These are phyloP conservation scores for Fusarium nanum DNA, from an alignment of 2,329 filamentous ascomycete genomes.

Conservation along the genomic window DNA sequence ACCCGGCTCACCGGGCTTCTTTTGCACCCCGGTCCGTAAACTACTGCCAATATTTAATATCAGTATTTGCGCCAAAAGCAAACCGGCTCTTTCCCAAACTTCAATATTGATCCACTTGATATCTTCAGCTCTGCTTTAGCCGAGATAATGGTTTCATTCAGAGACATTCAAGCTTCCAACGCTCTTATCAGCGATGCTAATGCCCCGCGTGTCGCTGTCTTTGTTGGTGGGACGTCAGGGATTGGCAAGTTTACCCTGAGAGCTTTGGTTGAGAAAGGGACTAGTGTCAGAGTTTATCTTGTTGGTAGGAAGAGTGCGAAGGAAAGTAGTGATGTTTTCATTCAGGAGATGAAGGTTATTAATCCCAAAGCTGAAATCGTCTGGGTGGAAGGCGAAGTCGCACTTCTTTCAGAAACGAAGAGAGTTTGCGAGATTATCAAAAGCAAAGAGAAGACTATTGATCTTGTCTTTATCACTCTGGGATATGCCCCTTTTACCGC, in stretches of 20 bases:
- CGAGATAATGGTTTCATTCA: slow-evolving; percentile 49
- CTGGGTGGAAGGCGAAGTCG: slow-evolving; percentile 57
- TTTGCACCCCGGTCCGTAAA: not conserved
- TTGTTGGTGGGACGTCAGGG: slow-evolving; percentile 60
- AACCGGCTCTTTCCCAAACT: not conserved
- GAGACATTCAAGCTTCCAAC: slow-evolving; percentile 54
- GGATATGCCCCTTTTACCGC: slow-evolving; percentile 57
- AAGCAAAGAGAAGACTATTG: slow-evolving; percentile 52
- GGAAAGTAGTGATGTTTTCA: slow-evolving; percentile 48
- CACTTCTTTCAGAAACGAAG: slow-evolving; percentile 58
- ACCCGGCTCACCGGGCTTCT: not conserved
- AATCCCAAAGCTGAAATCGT: slow-evolving; percentile 57
- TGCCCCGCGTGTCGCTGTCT: slow-evolving; percentile 55
- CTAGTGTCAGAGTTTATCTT: slow-evolving; percentile 55
- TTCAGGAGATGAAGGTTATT: slow-evolving; percentile 50
- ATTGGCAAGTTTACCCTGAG: slow-evolving; percentile 57
- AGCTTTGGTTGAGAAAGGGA: slow-evolving; percentile 52
- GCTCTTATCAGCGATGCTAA: slow-evolving; percentile 53
- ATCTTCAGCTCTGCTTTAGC: not conserved
- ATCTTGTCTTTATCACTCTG: slow-evolving; percentile 58
- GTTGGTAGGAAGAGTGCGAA: slow-evolving; percentile 56
- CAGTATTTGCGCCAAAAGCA: not conserved
- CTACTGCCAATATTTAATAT: slow-evolving; percentile 1
- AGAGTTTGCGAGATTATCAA: slow-evolving; percentile 55
- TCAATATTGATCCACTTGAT: not conserved